Evolutionary conservation across 1,284 basidiomycete species (phyloP).

Genomic region (Ceratobasidium papillatum): DNA sequence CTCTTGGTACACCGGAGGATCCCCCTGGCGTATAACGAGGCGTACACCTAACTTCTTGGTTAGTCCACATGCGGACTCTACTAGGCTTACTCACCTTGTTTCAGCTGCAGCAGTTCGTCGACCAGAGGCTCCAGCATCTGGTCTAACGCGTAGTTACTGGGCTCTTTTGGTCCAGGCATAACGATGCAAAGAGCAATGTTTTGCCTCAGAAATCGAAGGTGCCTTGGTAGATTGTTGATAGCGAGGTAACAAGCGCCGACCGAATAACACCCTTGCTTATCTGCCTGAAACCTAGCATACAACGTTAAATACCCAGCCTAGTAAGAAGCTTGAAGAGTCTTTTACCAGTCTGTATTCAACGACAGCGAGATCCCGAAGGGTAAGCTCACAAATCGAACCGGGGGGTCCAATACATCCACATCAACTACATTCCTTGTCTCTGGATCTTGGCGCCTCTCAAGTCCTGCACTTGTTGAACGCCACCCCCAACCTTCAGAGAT

Average conservation of each 20-base stretch:
- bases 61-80: background rate
- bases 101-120: conserved; percentile 8
- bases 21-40: background rate
- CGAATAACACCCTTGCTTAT: background rate
- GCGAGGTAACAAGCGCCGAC: conserved; percentile 15
- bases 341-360: conserved; percentile 12
- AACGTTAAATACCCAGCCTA: background rate
- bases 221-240: conserved; percentile 21
- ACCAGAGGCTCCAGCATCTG: conserved; percentile 26
- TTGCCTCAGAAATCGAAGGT: conserved; percentile 6
- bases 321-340: background rate
- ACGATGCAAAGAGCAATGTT: background rate
- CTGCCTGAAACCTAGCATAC: conserved; percentile 11
- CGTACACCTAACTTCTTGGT: background rate
- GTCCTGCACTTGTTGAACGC: conserved; percentile 5
- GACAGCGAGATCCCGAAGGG: conserved; percentile 4
- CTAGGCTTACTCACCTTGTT: conserved; percentile 7
- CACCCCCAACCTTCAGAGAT: conserved; percentile 6
- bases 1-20: background rate
- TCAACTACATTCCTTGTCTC: background rate
- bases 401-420: background rate
- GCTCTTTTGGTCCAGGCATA: conserved; percentile 28
- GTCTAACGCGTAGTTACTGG: conserved; percentile 9
- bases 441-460: background rate
- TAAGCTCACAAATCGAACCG: conserved; percentile 14